These are phyloP conservation scores for Chenopodium berlandieri DNA, from an alignment of 148 eudicot genomes.

Conservation along the genomic window DNA sequence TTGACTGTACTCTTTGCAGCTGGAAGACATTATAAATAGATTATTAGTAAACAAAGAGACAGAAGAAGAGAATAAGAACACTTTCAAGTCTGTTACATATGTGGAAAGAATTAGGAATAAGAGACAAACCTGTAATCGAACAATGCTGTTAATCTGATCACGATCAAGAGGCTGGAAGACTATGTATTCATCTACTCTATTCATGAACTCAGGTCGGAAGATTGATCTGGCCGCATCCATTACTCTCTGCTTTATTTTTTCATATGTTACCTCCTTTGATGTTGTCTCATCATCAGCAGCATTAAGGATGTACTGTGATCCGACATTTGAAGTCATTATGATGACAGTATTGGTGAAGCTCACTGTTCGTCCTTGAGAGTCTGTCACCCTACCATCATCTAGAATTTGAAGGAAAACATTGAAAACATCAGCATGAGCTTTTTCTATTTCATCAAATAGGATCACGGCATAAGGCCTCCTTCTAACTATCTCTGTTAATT, in stretches of 20 bases:
- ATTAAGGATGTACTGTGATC: slow-evolving; percentile 86
- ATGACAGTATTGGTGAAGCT: slow-evolving; percentile 88
- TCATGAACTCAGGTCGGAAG: slow-evolving; percentile 97
- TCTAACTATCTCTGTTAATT: slow-evolving; percentile 72
- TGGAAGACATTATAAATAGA: slow-evolving; percentile 25
- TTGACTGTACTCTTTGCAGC: slow-evolving; percentile 78
- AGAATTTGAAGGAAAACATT: slow-evolving; percentile 84
- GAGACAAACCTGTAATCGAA: slow-evolving; percentile 67
- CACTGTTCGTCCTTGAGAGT: slow-evolving; percentile 91
- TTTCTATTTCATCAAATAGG: slow-evolving; percentile 88
- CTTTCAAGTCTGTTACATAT: background rate
- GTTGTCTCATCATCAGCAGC: slow-evolving; percentile 54
- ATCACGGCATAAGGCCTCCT: slow-evolving; percentile 90
- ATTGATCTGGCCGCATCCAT: slow-evolving; percentile 88
- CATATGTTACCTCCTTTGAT: slow-evolving; percentile 61
- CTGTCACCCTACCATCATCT: slow-evolving; percentile 93
- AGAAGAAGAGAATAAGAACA: background rate
- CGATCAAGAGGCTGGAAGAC: slow-evolving; percentile 96
- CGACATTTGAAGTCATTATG: slow-evolving; percentile 96
- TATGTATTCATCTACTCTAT: slow-evolving; percentile 88
- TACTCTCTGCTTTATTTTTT: slow-evolving; percentile 75
- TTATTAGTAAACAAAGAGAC: background rate
- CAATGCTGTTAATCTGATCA: slow-evolving; percentile 73
- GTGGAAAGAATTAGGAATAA: background rate
- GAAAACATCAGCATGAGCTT: slow-evolving; percentile 84